Percentiles rank a stretch among this genome's conserved stretches.
These are phyloP conservation scores for Barbatosphaeria neglecta DNA, from an alignment of 495 filamentous ascomycete species.

Conservation along the genomic window DNA sequence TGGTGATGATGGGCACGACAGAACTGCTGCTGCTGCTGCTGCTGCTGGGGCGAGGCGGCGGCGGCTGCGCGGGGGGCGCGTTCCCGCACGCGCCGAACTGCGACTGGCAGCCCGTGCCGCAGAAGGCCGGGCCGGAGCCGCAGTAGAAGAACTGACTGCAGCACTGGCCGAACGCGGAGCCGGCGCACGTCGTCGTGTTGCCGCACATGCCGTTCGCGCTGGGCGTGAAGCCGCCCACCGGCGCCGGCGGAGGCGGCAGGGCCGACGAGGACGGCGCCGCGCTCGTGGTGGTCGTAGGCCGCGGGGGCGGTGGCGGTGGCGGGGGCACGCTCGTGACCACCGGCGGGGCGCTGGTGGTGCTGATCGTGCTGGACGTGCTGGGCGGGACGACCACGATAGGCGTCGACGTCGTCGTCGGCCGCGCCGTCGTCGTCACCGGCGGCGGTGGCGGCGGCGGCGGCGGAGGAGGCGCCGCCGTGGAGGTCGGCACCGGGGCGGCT, in stretches of 20 bases:
- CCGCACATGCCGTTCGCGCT: constrained; percentile 23
- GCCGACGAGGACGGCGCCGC: neutral
- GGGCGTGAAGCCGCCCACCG: constrained; percentile 6
- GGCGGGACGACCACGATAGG: neutral
- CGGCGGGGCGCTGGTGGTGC: neutral
- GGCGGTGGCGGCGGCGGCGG: constrained; percentile 7
- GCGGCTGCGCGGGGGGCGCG: neutral
- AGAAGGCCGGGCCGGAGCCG: constrained; percentile 35
- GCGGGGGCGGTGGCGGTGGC: neutral
- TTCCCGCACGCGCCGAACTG: constrained; percentile 24
- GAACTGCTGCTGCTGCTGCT: neutral
- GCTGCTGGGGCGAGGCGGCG: neutral
- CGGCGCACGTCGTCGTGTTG: constrained; percentile 19
- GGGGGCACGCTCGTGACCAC: neutral
- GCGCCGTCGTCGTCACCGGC: constrained; percentile 1
- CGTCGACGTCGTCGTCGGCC: constrained; percentile 4
- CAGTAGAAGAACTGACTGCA: constrained; percentile 39
- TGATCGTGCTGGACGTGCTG: constrained; percentile 1
- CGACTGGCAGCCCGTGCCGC: constrained; percentile 38
- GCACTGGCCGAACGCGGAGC: constrained; percentile 21
- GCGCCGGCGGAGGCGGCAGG: neutral
- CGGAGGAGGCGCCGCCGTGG: neutral
- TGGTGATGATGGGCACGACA: constrained; percentile 1
- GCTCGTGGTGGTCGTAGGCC: neutral
- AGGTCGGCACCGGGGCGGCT: constrained; percentile 2